Evolutionary conservation across 2,329 filamentous ascomycete species (phyloP).

Genomic region (Sarocladiaceae sp.): DNA sequence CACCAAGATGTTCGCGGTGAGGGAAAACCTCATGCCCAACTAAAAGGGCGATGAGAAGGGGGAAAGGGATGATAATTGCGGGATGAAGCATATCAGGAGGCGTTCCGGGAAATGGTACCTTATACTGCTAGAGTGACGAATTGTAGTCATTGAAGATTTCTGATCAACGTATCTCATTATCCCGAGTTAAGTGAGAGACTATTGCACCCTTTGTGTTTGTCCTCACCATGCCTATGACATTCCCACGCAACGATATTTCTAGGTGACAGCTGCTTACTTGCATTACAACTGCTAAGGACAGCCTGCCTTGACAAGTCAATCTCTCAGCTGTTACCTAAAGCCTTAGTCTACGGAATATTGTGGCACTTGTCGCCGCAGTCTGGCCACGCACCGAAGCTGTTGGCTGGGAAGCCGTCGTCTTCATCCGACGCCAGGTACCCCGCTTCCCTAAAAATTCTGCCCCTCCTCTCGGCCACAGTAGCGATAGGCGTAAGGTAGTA

Average conservation of each 20-base stretch:
- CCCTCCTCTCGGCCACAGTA: background rate
- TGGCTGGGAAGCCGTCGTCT: conserved; percentile 8
- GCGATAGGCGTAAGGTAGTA: background rate
- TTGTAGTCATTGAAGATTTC: conserved; percentile 7
- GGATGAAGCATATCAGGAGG: conserved; percentile 10
- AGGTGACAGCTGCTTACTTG: no score
- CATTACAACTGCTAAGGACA: no score
- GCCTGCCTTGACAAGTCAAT: no score
- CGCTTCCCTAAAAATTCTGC: conserved; percentile 7
- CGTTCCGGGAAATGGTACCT: conserved; percentile 10
- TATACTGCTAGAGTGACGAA: conserved; percentile 9
- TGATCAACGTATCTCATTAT: conserved; percentile 2
- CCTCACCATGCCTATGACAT: no score
- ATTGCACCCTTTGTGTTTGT: background rate
- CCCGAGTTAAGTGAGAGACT: background rate
- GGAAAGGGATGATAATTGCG: conserved; percentile 15
- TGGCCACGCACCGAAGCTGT: conserved; percentile 6
- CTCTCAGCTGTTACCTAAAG: no score
- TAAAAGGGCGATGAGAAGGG: conserved; percentile 16
- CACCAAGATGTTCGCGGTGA: conserved; percentile 97
- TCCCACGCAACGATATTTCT: no score
- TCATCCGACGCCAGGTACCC: conserved; percentile 4
- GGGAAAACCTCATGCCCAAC: conserved; percentile 60
- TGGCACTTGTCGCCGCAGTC: background rate
- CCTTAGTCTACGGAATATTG: no score